Evolutionary conservation across 75 land plant genomes (phyloP), one percentile per base, ranked within the genome.

Genomic region (Chamaecyparis obtusa): DNA sequence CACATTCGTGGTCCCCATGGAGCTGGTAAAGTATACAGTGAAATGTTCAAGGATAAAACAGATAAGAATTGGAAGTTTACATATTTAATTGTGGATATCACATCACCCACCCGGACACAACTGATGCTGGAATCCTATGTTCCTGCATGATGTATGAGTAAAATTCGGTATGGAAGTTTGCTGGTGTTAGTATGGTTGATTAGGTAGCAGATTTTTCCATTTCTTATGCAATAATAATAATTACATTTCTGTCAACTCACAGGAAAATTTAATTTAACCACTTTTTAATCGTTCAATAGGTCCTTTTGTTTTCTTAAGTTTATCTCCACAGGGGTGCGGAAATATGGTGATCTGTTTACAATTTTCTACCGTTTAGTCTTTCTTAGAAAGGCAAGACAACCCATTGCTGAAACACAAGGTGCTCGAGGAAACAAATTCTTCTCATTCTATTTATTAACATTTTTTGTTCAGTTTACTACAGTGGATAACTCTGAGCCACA

Each of bases 41-140:
- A 94, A 84, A 98, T 98, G 99, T 96, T 95, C 89, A 96, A 95
- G 85, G 99, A 96, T 89, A 90, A 92, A 87, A 82, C 87, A 43
- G 98, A 97, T 84, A 96, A 89, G 76, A 80, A 87, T 36, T 97
- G 99, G 99, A 97, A 95, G 90, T 97, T 90, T 89, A 97, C 96
- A 36, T 96, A 94, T 83, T 87, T 97, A 87, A 94, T 97, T 79
- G 99, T 96, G 46, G 94, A 96, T 56, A 88, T 97, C 79, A 90
- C 69, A n/a, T 89, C 98, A 37, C 99, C 99, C 35, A 71, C 91
- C 13, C 90, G 88, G 17, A 88, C 92, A 39, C 96, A 95, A 56
- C 82, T 97, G 85, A 91, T 96, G 91, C 89, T 97, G 56, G 99
- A 97, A 88, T 97, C 99, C 19, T 97, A 96, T 89, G 90, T 97